Percentiles rank a stretch among this genome's conserved stretches.
Conservation (phyloP, 129 eudicot species). For the Dittrichia graveolens region DNA sequence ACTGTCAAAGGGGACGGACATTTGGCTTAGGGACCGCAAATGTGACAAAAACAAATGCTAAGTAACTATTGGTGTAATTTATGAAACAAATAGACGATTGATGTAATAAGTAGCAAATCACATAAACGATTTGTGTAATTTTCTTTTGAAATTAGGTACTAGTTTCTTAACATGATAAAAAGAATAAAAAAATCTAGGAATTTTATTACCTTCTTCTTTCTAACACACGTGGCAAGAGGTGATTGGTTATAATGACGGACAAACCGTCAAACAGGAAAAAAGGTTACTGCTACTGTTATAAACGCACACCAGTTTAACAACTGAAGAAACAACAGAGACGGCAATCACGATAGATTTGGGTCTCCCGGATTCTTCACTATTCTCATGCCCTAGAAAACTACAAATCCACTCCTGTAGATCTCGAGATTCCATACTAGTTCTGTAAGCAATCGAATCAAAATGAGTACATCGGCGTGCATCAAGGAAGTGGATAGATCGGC, state of each 20-base stretch:
- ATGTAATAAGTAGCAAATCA: too few relatives aligned
- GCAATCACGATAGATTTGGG: constrained; percentile 24
- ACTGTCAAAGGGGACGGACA: too few relatives aligned
- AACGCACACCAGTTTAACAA: constrained; percentile 25
- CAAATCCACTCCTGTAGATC: constrained; percentile 2
- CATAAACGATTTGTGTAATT: too few relatives aligned
- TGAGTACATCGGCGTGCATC: constrained; percentile 55
- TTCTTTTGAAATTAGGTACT: too few relatives aligned
- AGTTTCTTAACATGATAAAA: too few relatives aligned
- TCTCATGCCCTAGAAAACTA: constrained; percentile 31
- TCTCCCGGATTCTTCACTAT: constrained; percentile 9
- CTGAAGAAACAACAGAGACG: constrained; percentile 27
- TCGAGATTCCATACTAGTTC: background rate
- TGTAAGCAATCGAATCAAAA: constrained; percentile 15
- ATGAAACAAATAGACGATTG: too few relatives aligned
- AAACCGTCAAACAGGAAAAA: constrained; percentile 15
- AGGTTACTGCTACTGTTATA: constrained; percentile 21
- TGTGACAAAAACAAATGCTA: too few relatives aligned
- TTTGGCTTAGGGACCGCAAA: too few relatives aligned
- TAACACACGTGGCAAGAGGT: constrained; percentile 21
- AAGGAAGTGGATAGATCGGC: constrained; percentile 86
- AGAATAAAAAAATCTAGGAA: too few relatives aligned
- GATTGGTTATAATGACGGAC: constrained; percentile 20
- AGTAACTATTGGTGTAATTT: too few relatives aligned
- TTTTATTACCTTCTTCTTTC: too few relatives aligned